Conservation (phyloP, 805 yeast species). For the Yarrowia alimentaria region DNA sequence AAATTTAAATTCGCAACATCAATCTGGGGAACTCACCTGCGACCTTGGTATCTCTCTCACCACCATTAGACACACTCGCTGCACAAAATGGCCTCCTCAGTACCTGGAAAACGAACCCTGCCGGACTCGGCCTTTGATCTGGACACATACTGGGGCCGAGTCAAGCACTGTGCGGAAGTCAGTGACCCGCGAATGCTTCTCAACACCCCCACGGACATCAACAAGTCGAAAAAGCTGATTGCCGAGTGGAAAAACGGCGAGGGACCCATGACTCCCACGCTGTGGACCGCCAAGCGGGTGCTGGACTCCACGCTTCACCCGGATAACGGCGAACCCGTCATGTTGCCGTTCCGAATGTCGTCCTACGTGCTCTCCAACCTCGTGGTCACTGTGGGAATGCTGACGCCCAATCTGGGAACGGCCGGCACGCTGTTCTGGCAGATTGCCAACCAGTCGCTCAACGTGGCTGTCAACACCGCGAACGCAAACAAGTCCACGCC, state of each 20-base stretch:
- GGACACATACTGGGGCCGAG: conserved; percentile 87
- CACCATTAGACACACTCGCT: not conserved
- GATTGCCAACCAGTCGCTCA: conserved; percentile 92
- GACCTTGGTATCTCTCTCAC: no score
- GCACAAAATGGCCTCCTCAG: conserved; percentile 76
- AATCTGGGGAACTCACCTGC: no score
- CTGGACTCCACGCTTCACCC: conserved; percentile 95
- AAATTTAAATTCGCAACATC: no score
- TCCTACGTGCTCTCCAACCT: conserved; percentile 89
- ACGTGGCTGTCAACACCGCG: conserved; percentile 95
- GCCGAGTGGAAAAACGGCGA: conserved; percentile 74
- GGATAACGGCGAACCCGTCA: conserved; percentile 90
- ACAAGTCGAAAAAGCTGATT: conserved; percentile 60
- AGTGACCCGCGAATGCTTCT: conserved; percentile 89
- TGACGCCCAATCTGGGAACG: conserved; percentile 88
- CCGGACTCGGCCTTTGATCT: conserved; percentile 82
- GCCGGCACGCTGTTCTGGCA: conserved; percentile 97
- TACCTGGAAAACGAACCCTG: conserved; percentile 74
- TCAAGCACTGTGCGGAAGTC: conserved; percentile 87
- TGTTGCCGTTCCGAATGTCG: conserved; percentile 95
- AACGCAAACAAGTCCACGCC: conserved; percentile 96
- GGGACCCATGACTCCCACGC: conserved; percentile 65
- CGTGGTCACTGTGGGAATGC: conserved; percentile 96
- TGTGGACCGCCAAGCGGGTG: conserved; percentile 85
- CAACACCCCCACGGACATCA: conserved; percentile 63